A percentile compares a stretch with the other conserved stretches of the same genome.
Evolutionary conservation across 495 filamentous ascomycete genomes (phyloP).

Genomic region (Annulohypoxylon maeteangense): DNA sequence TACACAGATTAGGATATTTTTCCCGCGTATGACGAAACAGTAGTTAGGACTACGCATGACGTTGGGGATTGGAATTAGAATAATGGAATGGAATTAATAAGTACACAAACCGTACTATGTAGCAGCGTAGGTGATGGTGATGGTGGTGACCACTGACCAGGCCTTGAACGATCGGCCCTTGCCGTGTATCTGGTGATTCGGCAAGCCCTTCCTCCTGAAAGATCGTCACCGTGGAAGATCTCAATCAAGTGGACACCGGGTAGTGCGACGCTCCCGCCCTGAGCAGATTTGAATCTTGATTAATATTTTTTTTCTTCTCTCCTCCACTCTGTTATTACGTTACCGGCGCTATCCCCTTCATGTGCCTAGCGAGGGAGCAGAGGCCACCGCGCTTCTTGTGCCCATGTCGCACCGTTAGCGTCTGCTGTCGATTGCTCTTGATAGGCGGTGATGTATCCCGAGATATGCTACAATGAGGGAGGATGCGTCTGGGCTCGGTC

Average conservation of each 20-base stretch:
- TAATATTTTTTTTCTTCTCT: too few species aligned
- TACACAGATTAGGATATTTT: slow-evolving; percentile 24
- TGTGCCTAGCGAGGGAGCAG: slow-evolving; percentile 29
- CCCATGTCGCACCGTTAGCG: slow-evolving; percentile 16
- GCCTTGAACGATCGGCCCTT: slow-evolving; percentile 22
- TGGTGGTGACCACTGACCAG: too few species aligned
- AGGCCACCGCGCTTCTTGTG: slow-evolving; percentile 25
- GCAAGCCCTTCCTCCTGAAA: slow-evolving; percentile 30
- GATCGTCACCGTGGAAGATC: slow-evolving; percentile 44
- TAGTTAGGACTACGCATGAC: slow-evolving; percentile 25
- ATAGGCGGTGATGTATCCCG: slow-evolving; percentile 26
- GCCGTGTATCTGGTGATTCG: slow-evolving; percentile 38
- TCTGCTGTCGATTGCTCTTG: slow-evolving; percentile 7
- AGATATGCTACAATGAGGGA: slow-evolving; percentile 23
- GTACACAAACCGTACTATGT: too few species aligned
- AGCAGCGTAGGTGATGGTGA: not conserved
- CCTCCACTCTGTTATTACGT: slow-evolving; percentile 32
- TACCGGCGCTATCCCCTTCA: slow-evolving; percentile 22
- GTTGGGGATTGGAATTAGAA: not conserved
- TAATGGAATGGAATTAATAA: too few species aligned
- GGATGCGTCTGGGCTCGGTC: slow-evolving; percentile 35
- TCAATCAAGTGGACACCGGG: slow-evolving; percentile 42
- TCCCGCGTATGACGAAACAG: slow-evolving; percentile 38
- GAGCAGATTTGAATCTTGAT: slow-evolving; percentile 39
- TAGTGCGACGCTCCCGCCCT: slow-evolving; percentile 20